Percentiles rank a stretch among this genome's conserved stretches.
Evolutionary conservation across 148 eudicot species (phyloP).

Genomic region (Euryodendron excelsum): DNA sequence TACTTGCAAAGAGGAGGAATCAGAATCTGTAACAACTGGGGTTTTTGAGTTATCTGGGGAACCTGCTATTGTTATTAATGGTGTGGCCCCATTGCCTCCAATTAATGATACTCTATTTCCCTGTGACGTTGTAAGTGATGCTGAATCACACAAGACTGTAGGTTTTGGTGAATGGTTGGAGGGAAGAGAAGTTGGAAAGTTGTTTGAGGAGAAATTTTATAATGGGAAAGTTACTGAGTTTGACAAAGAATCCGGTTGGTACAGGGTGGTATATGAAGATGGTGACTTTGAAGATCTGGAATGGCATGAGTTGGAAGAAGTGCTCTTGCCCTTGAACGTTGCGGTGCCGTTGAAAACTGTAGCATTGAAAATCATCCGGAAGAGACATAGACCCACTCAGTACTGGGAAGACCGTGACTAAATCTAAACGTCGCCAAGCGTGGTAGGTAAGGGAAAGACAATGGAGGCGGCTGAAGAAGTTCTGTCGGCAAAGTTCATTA

Average conservation of each 20-base stretch:
- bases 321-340: slow-evolving; percentile 68
- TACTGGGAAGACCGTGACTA: slow-evolving; percentile 20
- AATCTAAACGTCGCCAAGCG: slow-evolving; percentile 1
- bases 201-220: slow-evolving; percentile 45
- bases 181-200: slow-evolving; percentile 68
- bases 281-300: slow-evolving; percentile 88
- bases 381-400: slow-evolving; percentile 32
- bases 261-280: slow-evolving; percentile 70
- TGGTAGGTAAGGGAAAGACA: too few species aligned
- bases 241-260: slow-evolving; percentile 71
- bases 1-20: slow-evolving; percentile 21
- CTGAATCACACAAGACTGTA: slow-evolving; percentile 21
- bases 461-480: too few species aligned
- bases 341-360: slow-evolving; percentile 60
- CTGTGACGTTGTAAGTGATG: slow-evolving; percentile 18
- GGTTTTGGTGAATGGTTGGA: slow-evolving; percentile 69
- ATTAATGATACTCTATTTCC: slow-evolving; percentile 17
- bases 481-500: too few species aligned
- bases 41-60: slow-evolving; percentile 67
- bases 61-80: slow-evolving; percentile 72
- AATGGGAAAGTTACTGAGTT: slow-evolving; percentile 58
- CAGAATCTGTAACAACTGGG: slow-evolving; percentile 26
- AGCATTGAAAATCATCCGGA: slow-evolving; percentile 50
- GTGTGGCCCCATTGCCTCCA: slow-evolving; percentile 51
- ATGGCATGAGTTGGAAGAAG: slow-evolving; percentile 63